These are phyloP conservation scores for Arabis alpina DNA, from an alignment of 345 rosid species.

Conservation along the genomic window DNA sequence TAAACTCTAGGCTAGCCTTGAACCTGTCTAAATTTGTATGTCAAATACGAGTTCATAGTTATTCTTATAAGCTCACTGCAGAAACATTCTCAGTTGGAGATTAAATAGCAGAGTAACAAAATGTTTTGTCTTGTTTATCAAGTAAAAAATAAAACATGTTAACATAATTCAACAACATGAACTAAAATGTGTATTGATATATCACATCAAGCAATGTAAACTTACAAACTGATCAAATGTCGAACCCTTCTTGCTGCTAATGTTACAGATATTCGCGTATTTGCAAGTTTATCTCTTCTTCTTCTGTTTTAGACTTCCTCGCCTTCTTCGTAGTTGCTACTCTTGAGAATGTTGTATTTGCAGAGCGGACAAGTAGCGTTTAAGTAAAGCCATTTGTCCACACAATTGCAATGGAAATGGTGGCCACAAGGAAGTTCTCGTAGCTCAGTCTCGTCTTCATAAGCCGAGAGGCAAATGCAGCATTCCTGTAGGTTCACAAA, in stretches of 20 bases:
- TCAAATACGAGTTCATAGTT: not conserved
- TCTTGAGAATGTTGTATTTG: conserved; percentile 92
- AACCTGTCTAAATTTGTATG: no score
- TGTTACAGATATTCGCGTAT: conserved; percentile 30
- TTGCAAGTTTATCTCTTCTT: conserved; percentile 18
- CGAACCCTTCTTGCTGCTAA: conserved; percentile 27
- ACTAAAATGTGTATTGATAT: conserved; percentile 30
- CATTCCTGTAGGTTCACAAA: conserved; percentile 68
- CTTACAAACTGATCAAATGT: conserved; percentile 10
- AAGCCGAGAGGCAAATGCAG: conserved; percentile 88
- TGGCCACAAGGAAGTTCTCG: conserved; percentile 94
- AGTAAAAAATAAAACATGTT: conserved; percentile 22
- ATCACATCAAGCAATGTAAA: conserved; percentile 28
- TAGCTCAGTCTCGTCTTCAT: conserved; percentile 88
- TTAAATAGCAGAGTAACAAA: not conserved
- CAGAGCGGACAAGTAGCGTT: conserved; percentile 98
- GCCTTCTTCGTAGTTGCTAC: conserved; percentile 53
- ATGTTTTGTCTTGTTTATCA: conserved; percentile 27
- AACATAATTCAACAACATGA: not conserved
- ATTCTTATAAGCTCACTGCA: not conserved
- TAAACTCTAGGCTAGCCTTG: no score
- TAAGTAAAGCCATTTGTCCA: conserved; percentile 89
- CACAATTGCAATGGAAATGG: conserved; percentile 89
- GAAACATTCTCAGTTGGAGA: conserved; percentile 6
- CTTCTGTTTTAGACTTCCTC: conserved; percentile 63